A percentile compares a stretch with the other conserved stretches of the same genome.
phyloP scores from a whole-genome alignment of 148 eudicot genomes.

The Amaranthus hypochondriacus region DNA sequence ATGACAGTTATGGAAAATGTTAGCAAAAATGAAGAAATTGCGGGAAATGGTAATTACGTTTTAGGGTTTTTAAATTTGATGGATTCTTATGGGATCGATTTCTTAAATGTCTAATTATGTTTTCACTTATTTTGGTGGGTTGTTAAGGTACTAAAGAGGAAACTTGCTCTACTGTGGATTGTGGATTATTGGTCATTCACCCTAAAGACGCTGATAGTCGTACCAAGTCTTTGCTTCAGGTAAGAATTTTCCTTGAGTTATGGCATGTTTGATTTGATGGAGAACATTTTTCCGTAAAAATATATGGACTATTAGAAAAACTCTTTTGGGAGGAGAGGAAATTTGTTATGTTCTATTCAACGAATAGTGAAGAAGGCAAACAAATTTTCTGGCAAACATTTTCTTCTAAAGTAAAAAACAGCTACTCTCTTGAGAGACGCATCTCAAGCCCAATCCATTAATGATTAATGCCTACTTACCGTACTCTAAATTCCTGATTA shows the following conservation, averaged over 20 bases:
- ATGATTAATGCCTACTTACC: too few relatives aligned
- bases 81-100: neutral
- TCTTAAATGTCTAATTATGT: neutral
- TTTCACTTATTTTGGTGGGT: neutral
- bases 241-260: conserved; percentile 8
- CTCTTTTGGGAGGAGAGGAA: too few relatives aligned
- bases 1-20: conserved; percentile 35
- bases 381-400: too few relatives aligned
- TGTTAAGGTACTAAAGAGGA: conserved; percentile 14
- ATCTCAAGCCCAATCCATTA: too few relatives aligned
- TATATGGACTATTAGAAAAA: too few relatives aligned
- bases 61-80: conserved; percentile 6
- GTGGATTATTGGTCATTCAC: conserved; percentile 50
- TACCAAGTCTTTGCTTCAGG: conserved; percentile 62
- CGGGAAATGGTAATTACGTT: conserved; percentile 21
- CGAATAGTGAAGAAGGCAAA: too few relatives aligned
- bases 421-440: too few relatives aligned
- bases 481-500: too few relatives aligned
- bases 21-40: conserved; percentile 8
- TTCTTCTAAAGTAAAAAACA: too few relatives aligned
- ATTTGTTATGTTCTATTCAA: too few relatives aligned
- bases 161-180: conserved; percentile 21
- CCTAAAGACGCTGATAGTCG: conserved; percentile 60
- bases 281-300: neutral
- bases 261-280: neutral